Conservation (phyloP, 2,329 filamentous ascomycete species). For the Aspergillus sp. region DNA sequence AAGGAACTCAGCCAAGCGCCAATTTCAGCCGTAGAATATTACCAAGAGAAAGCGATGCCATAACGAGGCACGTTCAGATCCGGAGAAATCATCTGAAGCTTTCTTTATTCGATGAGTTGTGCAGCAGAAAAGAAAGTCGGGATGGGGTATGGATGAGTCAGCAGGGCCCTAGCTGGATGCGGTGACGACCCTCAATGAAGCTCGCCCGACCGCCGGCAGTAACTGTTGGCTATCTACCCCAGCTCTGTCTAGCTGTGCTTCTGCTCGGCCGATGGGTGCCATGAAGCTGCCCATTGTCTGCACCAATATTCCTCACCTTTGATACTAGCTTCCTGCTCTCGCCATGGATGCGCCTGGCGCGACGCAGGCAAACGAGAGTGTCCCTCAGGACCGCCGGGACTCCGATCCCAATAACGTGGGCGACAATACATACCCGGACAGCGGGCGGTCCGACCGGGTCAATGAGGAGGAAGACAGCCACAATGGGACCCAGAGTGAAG, state of each 20-base stretch:
- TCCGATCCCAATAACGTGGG: constrained; percentile 19
- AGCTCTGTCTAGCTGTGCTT: constrained; percentile 2
- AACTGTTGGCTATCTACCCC: background rate
- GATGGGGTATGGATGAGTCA: background rate
- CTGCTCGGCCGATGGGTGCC: constrained; percentile 16
- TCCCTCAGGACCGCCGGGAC: constrained; percentile 23
- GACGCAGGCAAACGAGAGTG: constrained; percentile 29
- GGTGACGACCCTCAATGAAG: background rate
- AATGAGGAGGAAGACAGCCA: constrained; percentile 20
- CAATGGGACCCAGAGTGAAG: constrained; percentile 28
- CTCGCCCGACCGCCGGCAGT: background rate
- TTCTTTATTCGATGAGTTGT: background rate
- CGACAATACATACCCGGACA: constrained; percentile 17
- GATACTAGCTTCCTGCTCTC: constrained; percentile 31
- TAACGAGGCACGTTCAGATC: background rate
- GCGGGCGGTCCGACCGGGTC: constrained; percentile 21
- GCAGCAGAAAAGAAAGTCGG: background rate
- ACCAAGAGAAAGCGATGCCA: background rate
- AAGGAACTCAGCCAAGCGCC: constrained; percentile 17
- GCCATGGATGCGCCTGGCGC: constrained; percentile 44
- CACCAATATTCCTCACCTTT: constrained; percentile 17
- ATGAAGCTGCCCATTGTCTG: constrained; percentile 12
- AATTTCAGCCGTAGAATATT: background rate
- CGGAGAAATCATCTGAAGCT: background rate
- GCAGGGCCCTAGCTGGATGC: background rate